Evolutionary conservation across 2,329 filamentous ascomycete species (phyloP).

Genomic region (Didymellaceae sp.): DNA sequence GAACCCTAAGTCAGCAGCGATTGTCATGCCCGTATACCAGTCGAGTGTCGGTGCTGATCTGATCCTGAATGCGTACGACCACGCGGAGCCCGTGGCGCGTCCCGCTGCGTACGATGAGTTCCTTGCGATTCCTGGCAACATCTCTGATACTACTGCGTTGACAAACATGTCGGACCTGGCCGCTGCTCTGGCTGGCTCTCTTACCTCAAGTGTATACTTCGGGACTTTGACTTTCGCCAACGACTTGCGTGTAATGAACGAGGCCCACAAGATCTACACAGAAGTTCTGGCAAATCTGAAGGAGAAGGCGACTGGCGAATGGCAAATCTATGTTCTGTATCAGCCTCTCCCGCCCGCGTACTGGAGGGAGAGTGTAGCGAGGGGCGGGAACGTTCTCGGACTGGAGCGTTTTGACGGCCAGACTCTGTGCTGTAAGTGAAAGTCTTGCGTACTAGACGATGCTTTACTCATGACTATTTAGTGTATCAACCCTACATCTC

Average conservation of each 20-base stretch:
- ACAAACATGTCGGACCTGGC: slow-evolving; percentile 35
- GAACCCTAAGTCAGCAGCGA: slow-evolving; percentile 25
- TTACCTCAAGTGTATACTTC: slow-evolving; percentile 28
- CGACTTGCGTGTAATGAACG: slow-evolving; percentile 44
- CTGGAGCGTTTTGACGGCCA: slow-evolving; percentile 34
- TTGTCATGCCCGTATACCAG: slow-evolving; percentile 29
- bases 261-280: slow-evolving; percentile 51
- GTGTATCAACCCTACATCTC: slow-evolving; percentile 32
- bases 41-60: slow-evolving; percentile 20
- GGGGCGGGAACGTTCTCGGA: slow-evolving; percentile 52
- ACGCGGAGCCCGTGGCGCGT: slow-evolving; percentile 25
- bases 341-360: slow-evolving; percentile 51
- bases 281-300: slow-evolving; percentile 47
- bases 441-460: accelerated
- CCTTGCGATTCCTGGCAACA: slow-evolving; percentile 31
- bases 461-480: background rate
- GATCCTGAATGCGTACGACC: slow-evolving; percentile 33
- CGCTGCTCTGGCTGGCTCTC: slow-evolving; percentile 23
- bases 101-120: slow-evolving; percentile 32
- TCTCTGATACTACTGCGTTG: slow-evolving; percentile 30
- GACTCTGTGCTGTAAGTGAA: slow-evolving; percentile 25
- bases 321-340: slow-evolving; percentile 43
- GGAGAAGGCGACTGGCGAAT: slow-evolving; percentile 37
- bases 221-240: slow-evolving; percentile 42
- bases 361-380: slow-evolving; percentile 41